A percentile compares a stretch with the other conserved stretches of the same genome.
phyloP scores from a whole-genome alignment of 306 rosid genomes.

The Gillenia trifoliata region DNA sequence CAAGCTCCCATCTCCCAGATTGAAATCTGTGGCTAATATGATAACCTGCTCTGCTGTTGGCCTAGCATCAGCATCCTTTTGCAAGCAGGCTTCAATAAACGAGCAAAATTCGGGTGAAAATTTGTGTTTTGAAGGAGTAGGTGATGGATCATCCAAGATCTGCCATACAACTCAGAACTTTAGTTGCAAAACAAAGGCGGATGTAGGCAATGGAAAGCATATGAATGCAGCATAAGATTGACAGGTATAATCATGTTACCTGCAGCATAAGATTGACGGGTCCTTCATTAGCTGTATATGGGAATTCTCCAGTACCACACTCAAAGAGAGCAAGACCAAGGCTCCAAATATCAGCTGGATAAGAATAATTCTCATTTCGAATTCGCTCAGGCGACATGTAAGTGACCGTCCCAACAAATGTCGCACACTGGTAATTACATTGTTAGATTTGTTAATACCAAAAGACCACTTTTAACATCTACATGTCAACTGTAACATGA shows the following conservation, averaged over 20 bases:
- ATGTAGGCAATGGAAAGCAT: neutral
- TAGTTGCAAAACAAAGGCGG: constrained; percentile 13
- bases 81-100: constrained; percentile 84
- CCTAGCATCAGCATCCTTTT: constrained; percentile 78
- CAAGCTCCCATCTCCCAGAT: constrained; percentile 6
- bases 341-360: constrained; percentile 99
- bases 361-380: constrained; percentile 87
- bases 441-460: neutral
- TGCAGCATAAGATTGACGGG: constrained; percentile 97
- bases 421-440: constrained; percentile 68
- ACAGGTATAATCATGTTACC: constrained; percentile 32
- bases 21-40: constrained; percentile 4
- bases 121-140: constrained; percentile 68
- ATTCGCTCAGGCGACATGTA: constrained; percentile 99
- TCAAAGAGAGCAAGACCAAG: constrained; percentile 95
- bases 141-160: constrained; percentile 97
- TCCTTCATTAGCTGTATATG: constrained; percentile 86
- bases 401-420: constrained; percentile 93
- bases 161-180: constrained; percentile 30
- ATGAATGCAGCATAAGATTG: constrained; percentile 1
- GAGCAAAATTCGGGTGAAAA: constrained; percentile 92
- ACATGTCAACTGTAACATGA: neutral
- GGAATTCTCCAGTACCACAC: constrained; percentile 98
- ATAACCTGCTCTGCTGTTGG: constrained; percentile 94
- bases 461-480: neutral